phyloP scores from a whole-genome alignment of 345 rosid species.

The Noccaea bulbosa region DNA sequence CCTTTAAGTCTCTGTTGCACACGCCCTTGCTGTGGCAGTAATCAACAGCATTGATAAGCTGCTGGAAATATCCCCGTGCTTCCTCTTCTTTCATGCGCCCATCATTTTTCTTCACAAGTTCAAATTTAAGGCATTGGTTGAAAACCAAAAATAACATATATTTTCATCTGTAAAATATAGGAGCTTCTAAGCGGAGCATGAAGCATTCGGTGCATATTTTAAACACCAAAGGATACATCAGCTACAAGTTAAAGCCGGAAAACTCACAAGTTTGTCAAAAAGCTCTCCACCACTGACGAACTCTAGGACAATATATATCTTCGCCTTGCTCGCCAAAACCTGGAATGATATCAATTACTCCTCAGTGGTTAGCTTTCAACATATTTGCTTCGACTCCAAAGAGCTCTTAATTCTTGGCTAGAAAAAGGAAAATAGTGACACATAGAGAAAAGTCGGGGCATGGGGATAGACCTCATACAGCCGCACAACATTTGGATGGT shows the following conservation, averaged over 20 bases:
- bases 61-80: slow-evolving; percentile 93
- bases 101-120: slow-evolving; percentile 69
- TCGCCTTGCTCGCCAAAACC: slow-evolving; percentile 76
- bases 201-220: slow-evolving; percentile 8
- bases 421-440: slow-evolving; percentile 25
- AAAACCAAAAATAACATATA: neutral
- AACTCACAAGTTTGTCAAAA: slow-evolving; percentile 74
- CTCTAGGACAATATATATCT: slow-evolving; percentile 67
- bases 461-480: slow-evolving; percentile 68
- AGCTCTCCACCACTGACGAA: slow-evolving; percentile 68
- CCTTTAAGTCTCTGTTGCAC: slow-evolving; percentile 89
- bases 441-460: slow-evolving; percentile 7
- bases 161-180: slow-evolving; percentile 14
- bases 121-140: slow-evolving; percentile 32
- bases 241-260: slow-evolving; percentile 15
- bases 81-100: slow-evolving; percentile 90
- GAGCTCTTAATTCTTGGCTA: neutral
- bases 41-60: slow-evolving; percentile 86
- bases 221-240: neutral
- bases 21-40: slow-evolving; percentile 93
- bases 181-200: neutral
- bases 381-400: neutral
- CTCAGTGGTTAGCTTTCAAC: neutral
- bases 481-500: slow-evolving; percentile 87
- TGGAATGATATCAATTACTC: slow-evolving; percentile 35